Base-by-base conservation (phyloP, 2,329 filamentous ascomycete genomes). In the Diaporthe velutina region DNA sequence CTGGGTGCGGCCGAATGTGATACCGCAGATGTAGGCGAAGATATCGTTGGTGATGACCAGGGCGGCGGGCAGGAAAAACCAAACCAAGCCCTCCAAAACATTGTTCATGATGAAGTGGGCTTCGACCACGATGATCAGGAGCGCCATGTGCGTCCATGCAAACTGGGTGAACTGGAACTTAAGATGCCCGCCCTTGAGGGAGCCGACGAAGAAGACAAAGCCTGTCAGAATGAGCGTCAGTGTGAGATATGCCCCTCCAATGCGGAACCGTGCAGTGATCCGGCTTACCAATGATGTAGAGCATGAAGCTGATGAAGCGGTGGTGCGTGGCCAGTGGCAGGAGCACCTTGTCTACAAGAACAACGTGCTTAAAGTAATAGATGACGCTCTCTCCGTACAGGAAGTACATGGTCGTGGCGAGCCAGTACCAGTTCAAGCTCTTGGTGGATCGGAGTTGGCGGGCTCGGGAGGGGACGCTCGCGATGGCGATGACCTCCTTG, bases 71-170 rank as follows among this genome's bases (percentile, higher is more conserved):
- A 99, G 86, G 90, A 98, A 98, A 89, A 99, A 98, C 97, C 97
- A 99, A 83, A 99, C 98, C 94, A 99, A 95, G 86, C 97, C 97
- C 86, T 99, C 97, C 80, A 99, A 97, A 78, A 99, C 94, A 85
- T 99, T 99, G 90, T 99, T 99, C 95, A 99, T 98, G 86, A 98
- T 95, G 84, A 99, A 99, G 84, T 99, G 97, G 19, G 97, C 96
- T 85, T 99, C 96, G 8, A 98, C 96, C 52, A 98, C 96, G 80
- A 99, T 98, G 80, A 99, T 89, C 87, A 98, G 98, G 28, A 99
- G 91, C 7, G 97, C 97, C 96, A 99, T 98, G 84, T 99, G 97
- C 19, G 97, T 98, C 97, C 97, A 99, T 71, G 96, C 97, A 81
- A 98, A 99, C 85, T 99, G 97, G 77, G 96, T 98, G 86, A 99